Evolutionary conservation across 148 eudicot genomes (phyloP), one percentile per base, ranked within the genome.

Genomic region (Dianthus caryophyllus): DNA sequence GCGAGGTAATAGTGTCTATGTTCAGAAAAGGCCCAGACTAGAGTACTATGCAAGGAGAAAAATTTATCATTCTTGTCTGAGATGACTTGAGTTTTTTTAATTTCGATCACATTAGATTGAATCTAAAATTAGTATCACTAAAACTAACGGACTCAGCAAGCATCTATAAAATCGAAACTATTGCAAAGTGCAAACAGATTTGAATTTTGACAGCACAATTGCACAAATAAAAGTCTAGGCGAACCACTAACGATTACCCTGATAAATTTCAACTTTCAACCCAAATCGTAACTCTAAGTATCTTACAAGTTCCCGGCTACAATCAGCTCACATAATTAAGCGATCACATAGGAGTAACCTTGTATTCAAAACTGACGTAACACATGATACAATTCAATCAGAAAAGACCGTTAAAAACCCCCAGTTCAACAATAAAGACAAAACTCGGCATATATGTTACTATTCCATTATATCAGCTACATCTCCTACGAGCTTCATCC

Each of bases 71-170:
- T 48, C 5, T 48, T 17, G 52, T 17, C 21, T 4, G 52, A 22
- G 52, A 48, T 48, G 52, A 48, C 57, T 52, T 52, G 14, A 52
- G 57, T 52, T 21, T 14, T 29, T 24, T 52, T 52, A n/a, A n/a
- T 41, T 52, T 22, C 9, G 57, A 21, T 52, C 22, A 26, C 7
- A 8, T 16, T 13, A 48, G 21, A n/a, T 48, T 48, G 52, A 8
- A 48, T 48, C 52, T 9, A 52, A 24, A 21, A 52, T 9, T 21
- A 52, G 57, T 21, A 52, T 21, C 21, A 52, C 13, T 52, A 22
- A 52, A 22, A 6, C 9, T 0, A 9, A 2, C 9, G 57, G 29
- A 24, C 57, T 52, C 3, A 21, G 22, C 57, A 20, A 9, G 7
- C 22, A 21, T 14, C 2, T 21, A 21, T 17, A 48, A 52, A 52